Base-by-base conservation (phyloP, 2,329 filamentous ascomycete species). In the Calonectria hawksworthii region DNA sequence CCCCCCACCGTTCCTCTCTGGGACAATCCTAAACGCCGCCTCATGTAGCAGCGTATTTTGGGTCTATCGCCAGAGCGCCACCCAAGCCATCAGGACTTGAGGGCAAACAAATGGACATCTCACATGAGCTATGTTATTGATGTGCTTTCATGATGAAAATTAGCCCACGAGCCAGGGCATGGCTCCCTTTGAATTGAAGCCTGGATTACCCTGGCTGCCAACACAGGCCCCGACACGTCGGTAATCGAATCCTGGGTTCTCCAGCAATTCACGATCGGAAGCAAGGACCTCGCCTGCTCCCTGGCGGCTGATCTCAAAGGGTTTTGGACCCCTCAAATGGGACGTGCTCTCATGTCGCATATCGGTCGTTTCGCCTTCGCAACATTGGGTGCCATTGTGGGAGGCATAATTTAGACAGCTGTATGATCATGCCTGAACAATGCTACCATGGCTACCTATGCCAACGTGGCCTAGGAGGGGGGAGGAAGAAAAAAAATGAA, bases 261-360 rank as follows among this genome's bases (percentile, higher is more conserved):
- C 64, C 68, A 73, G 61, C 68, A 74, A 72, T 72, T 66, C 56
- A 72, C 63, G 73, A 72, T 70, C 76, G 68, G 71, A 50, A 73
- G 74, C 70, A 78, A 75, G 77, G 77, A 74, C 76, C 70, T 80
- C 72, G 67, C 73, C 75, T 79, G 70, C 73, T 70, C 52, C 75
- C 71, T 79, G 71, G 69, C 68, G 59, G 76, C 59, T 71, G 76
- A 80, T 79, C 78, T 75, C 69, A 68, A 69, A 73, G n/a, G 52
- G 68, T 74, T 73, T 72, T 32, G 68, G 54, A 54, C 71, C 70
- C 72, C 74, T 68, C 52, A 47, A 34, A 30, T 47, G 41, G 61
- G 50, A 70, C 67, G 67, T 74, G 67, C 67, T 65, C 50, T 56
- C 38, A 67, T 67, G 51, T 67, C 51, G 51, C 70, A 68, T 59